Evolutionary conservation across 73 alveolate species (phyloP).

Genomic region (Effrenium voratum): DNA sequence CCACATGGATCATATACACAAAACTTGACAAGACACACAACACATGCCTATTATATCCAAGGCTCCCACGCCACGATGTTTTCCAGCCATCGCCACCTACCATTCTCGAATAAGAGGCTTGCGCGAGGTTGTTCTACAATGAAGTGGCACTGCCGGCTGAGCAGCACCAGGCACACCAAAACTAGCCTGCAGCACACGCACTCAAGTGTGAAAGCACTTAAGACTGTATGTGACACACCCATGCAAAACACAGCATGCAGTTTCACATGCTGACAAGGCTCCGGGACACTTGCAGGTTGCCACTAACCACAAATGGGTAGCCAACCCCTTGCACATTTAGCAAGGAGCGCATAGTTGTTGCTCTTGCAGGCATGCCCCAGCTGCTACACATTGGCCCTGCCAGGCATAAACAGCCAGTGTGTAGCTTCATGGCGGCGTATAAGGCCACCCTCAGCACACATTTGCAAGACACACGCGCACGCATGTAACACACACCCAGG

Average conservation of each 20-base stretch:
- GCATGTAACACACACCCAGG: neutral
- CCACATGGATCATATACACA: no score
- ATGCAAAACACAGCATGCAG: neutral
- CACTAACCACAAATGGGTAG: neutral
- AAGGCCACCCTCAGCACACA: neutral
- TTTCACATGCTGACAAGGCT: neutral
- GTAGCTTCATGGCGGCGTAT: neutral
- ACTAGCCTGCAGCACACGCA: neutral
- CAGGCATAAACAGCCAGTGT: neutral
- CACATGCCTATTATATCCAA: neutral
- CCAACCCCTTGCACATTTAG: neutral
- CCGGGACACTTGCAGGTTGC: slow-evolving; percentile 2
- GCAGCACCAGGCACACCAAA: neutral
- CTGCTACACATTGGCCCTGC: neutral
- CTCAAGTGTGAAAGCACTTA: neutral
- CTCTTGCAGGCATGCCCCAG: slow-evolving; percentile 35
- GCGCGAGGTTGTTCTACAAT: slow-evolving; percentile 8
- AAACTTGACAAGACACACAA: no score
- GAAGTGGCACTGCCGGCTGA: neutral
- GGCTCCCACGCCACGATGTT: neutral
- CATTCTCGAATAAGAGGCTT: neutral
- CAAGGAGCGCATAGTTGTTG: neutral
- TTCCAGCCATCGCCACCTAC: slow-evolving; percentile 13
- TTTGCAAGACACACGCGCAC: neutral
- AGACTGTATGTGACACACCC: neutral